Evolutionary conservation across 352 stramenopile genomes (phyloP), one percentile per base, ranked within the genome.

Genomic region (Thalassiosira exigua): DNA sequence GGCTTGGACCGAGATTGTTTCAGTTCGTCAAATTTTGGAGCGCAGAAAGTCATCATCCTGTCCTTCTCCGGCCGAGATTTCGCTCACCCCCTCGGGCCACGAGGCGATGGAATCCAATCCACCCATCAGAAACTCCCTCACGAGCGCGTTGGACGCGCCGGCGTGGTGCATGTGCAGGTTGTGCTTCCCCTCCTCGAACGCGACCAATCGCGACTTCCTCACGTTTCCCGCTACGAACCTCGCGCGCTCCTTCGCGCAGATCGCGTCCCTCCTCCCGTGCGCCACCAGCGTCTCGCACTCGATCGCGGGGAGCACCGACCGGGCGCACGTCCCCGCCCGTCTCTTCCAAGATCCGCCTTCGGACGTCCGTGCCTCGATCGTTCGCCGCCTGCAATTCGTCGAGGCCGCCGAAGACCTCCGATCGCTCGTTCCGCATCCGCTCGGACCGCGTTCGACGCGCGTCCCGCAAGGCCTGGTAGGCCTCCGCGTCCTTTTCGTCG

Each of bases 161-260:
- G 69, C 69, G 61, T 65, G 27, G n/a, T 36, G 27, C 32, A 69
- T 54, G 33, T 77, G 69, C 4, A 77, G 19, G 41, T 77, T 77
- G 58, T 77, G 69, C 46, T 77, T 77, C n/a, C 69, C 69, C 21
- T 71, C 56, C 26, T 46, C n/a, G 26, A 77, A 65, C 4, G 70
- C 19, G 4, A 48, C 30, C 27, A 77, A 21, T 42, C 26, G 17
- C 9, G 39, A 48, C 11, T 48, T 48, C 11, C 11, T 17, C 11
- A 48, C n/a, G n/a, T n/a, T 17, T n/a, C n/a, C n/a, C 39, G 39
- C 39, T 17, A 48, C n/a, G 39, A 17, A 48, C 11, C n/a, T 11
- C 11, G 39, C 39, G 39, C n/a, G 39, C 11, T 48, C 11, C n/a
- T 48, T n/a, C 11, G 11, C 11, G n/a, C 39, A 48, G 39, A 48